Conservation (phyloP, 192 early-diverging fungal genomes). For the Entomortierella beljakovae region DNA sequence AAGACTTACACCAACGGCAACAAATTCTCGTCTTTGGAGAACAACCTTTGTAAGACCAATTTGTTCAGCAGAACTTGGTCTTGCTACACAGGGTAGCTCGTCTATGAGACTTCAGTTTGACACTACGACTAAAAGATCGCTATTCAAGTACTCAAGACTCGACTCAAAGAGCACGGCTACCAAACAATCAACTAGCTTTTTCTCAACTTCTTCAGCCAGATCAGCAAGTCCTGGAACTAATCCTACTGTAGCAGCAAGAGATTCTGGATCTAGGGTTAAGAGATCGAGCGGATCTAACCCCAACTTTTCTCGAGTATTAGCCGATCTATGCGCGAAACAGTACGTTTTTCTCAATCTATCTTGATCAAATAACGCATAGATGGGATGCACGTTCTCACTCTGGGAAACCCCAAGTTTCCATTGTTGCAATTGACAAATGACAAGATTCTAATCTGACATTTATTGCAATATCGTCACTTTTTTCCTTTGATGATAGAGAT, state of each 20-base stretch:
- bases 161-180: slow-evolving; percentile 32
- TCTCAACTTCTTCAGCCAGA: slow-evolving; percentile 2
- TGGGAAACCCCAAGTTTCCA: too few species aligned
- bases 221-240: slow-evolving; percentile 1
- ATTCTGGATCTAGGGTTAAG: slow-evolving; percentile 5
- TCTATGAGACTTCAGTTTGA: background rate
- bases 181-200: slow-evolving; percentile 11
- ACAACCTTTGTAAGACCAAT: background rate
- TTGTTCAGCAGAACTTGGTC: background rate
- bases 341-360: slow-evolving; percentile 10
- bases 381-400: too few species aligned
- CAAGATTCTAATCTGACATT: too few species aligned
- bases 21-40: slow-evolving; percentile 3
- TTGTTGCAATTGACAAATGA: too few species aligned
- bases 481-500: slow-evolving; percentile 11
- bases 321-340: slow-evolving; percentile 46
- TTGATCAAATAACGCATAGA: background rate
- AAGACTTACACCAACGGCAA: slow-evolving; percentile 7
- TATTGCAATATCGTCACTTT: too few species aligned
- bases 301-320: slow-evolving; percentile 33
- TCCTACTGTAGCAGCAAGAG: slow-evolving; percentile 4
- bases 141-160: slow-evolving; percentile 35
- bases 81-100: background rate
- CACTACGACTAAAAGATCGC: slow-evolving; percentile 21
- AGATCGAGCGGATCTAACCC: background rate